Evolutionary conservation across 768 basidiomycete species (phyloP).

Genomic region (Asterophora lycoperdoides): DNA sequence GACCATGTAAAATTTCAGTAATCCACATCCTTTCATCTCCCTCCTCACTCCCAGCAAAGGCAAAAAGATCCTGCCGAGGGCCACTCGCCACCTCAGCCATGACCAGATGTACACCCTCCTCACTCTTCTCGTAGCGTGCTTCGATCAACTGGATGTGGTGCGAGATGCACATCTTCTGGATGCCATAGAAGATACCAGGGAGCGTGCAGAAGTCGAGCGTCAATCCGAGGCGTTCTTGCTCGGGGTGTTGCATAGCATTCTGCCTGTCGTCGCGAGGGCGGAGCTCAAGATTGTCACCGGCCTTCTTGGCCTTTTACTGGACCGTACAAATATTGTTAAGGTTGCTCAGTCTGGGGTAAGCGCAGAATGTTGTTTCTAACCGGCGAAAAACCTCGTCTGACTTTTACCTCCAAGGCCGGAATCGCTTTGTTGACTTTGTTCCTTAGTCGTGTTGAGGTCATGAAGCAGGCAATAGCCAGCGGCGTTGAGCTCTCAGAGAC

Average conservation of each 20-base stretch:
- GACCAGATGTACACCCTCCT: slow-evolving; percentile 82
- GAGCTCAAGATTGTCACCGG: slow-evolving; percentile 82
- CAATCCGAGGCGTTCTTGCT: slow-evolving; percentile 88
- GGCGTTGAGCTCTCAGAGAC: slow-evolving; percentile 51
- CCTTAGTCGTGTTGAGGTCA: slow-evolving; percentile 87
- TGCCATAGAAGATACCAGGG: slow-evolving; percentile 53
- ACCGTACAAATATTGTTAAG: slow-evolving; percentile 67
- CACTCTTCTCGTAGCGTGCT: slow-evolving; percentile 91
- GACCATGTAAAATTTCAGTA: slow-evolving; percentile 38
- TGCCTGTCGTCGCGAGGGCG: slow-evolving; percentile 76
- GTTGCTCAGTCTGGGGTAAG: slow-evolving; percentile 81
- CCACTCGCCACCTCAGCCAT: slow-evolving; percentile 76
- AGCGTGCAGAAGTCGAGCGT: slow-evolving; percentile 69
- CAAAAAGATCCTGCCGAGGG: slow-evolving; percentile 85
- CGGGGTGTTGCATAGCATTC: slow-evolving; percentile 81
- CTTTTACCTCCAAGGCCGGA: slow-evolving; percentile 60
- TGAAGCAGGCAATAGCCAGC: slow-evolving; percentile 66
- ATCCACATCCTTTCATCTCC: slow-evolving; percentile 96
- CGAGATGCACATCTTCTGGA: slow-evolving; percentile 71
- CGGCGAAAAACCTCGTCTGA: slow-evolving; percentile 9
- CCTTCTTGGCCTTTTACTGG: slow-evolving; percentile 75
- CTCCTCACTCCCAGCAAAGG: slow-evolving; percentile 86
- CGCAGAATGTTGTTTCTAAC: slow-evolving; percentile 1
- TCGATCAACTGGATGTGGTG: slow-evolving; percentile 91
- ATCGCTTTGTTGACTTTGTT: slow-evolving; percentile 87